Base-by-base conservation (phyloP, 257 asterid genomes). In the Plectranthus barbatus region DNA sequence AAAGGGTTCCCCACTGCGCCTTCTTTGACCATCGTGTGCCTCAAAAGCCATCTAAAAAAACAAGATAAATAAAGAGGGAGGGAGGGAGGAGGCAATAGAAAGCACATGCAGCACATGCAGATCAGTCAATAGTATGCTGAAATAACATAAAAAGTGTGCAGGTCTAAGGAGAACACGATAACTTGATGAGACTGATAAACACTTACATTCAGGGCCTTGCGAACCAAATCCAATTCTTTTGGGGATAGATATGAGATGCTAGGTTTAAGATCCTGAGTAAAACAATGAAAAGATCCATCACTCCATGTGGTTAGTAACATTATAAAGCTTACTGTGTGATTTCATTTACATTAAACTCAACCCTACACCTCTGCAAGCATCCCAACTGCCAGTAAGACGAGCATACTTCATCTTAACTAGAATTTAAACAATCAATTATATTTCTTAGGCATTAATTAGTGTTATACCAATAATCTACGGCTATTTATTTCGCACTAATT, bases 1-100 rank as follows among this genome's bases (percentile, higher is more conserved):
- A 54, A 87, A 91, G 66, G 97, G 91, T 76, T 87, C 96, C 73
- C 97, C 96, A 49, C 97, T 91, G 69, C 97, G 96, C 75, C 97
- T 81, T 79, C 79, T 87, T 75, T 91, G 96, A 68, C 97, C 97
- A 77, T 91, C 81, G 72, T 91, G 97, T 52, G 97, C 97, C 75
- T 82, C 95, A 80, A 85, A 91, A 68, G 97, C 97, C 77, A 72
- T 64, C 80, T 77, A 53, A 17, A 21, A n/a, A 14, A 66, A 66
- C 60, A 56, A 21, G 45, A 52, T 17, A 41, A 34, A 40, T 0
- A 6, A 1, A 42, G 18, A 29, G 4, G 4, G 49, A 37, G 23
- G 9, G 3, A 17, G 5, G 37, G n/a, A n/a, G 15, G 3, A 14
- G 1, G 45, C 9, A 39, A 51, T 10, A 29, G 40, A 47, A 21